Evolutionary conservation across 2,329 filamentous ascomycete species (phyloP), one percentile per base, ranked within the genome.

Genomic region (Tolypocladium paradoxum): DNA sequence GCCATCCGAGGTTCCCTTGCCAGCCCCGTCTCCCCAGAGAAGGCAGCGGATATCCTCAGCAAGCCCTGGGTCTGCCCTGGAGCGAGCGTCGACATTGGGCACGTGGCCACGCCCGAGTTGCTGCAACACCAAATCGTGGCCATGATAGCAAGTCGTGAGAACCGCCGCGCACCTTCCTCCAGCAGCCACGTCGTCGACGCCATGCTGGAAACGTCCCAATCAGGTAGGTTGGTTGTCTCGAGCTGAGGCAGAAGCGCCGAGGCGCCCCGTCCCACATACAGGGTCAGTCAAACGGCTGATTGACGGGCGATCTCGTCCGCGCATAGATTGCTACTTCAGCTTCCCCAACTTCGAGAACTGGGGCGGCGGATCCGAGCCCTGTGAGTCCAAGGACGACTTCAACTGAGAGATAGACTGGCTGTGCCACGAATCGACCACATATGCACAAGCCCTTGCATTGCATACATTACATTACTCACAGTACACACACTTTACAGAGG

Each of bases 281-380:
- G 27, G 43, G 12, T 47, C 43, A 33, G 27, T 33, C 16, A 33
- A 12, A 31, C 2, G 9, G 27, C 40, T 45, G 43, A 47, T n/a
- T 31, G 43, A 14, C 24, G 20, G 27, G 43, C 43, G 27, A n/a
- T 11, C n/a, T 47, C 18, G 16, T 20, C 27, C 27, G 18, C 7
- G 9, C 18, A 9, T 16, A 66, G 64, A 59, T 53, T 78, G 81
- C 56, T 88, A 88, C 68, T 83, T 86, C 63, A 87, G 84, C 72
- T 88, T 88, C 64, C 85, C 85, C 18, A 85, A 79, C 65, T 88
- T 87, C 66, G 85, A 88, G 62, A 77, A 82, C 55, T 87, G 83
- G 74, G 78, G 79, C 43, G 48, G 18, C 43, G 27, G 48, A 27
- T 2, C n/a, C 4, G 34, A 46, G 49, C 54, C 47, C 56, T 61